Evolutionary conservation across 2,329 filamentous ascomycete species (phyloP).

Genomic region (Neofusicoccum sp.): DNA sequence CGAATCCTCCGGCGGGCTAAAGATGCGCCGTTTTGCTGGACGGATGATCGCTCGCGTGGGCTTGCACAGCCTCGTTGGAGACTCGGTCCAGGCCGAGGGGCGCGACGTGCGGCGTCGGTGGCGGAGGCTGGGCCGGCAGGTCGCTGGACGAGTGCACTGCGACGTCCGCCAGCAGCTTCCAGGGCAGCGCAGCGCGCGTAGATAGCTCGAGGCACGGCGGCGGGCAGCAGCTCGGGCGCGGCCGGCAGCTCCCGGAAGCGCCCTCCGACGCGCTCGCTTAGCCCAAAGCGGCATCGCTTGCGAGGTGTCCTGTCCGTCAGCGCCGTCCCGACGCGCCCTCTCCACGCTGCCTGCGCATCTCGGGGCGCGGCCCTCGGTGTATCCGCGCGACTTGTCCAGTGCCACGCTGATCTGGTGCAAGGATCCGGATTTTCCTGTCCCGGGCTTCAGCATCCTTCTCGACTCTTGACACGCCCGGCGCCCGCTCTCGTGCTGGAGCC

Average conservation of each 20-base stretch:
- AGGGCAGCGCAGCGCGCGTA: not conserved
- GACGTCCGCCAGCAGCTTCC: not conserved
- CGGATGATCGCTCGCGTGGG: conserved; percentile 13
- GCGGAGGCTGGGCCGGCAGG: not conserved
- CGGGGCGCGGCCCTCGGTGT: conserved; percentile 5
- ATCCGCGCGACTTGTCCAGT: not conserved
- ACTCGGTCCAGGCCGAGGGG: not conserved
- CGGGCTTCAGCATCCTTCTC: not conserved
- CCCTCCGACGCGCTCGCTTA: not conserved
- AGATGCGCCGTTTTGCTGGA: not conserved
- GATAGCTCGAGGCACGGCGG: not conserved
- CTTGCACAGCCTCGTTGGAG: not conserved
- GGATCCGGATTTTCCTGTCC: not conserved
- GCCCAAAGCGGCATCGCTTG: not conserved
- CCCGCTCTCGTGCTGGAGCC: not conserved
- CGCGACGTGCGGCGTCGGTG: not conserved
- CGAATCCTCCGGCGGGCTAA: not conserved
- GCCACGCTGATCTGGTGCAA: not conserved
- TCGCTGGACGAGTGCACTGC: not conserved
- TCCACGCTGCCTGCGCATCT: not conserved
- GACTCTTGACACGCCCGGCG: not conserved
- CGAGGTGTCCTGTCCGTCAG: not conserved
- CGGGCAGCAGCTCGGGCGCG: not conserved
- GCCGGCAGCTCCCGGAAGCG: not conserved
- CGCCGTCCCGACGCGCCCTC: not conserved